phyloP scores from a whole-genome alignment of 352 stramenopile genomes.

The Pythium utonaiense region DNA sequence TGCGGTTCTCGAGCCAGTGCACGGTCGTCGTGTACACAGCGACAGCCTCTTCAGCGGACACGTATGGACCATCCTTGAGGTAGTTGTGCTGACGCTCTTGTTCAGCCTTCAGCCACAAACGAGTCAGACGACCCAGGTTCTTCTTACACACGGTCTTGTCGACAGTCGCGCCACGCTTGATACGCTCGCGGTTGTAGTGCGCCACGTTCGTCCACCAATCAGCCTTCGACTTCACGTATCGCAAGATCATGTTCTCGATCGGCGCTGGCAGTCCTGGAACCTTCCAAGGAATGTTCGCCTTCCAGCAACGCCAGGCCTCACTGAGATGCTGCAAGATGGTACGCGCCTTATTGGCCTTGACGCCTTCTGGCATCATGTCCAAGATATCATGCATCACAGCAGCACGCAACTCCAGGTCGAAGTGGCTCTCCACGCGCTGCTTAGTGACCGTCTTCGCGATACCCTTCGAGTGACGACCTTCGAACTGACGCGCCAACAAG shows the following conservation, averaged over 20 bases:
- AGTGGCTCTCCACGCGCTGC: slow-evolving; percentile 99
- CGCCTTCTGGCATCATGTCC: slow-evolving; percentile 99
- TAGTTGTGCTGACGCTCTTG: slow-evolving; percentile 99
- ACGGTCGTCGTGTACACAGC: slow-evolving; percentile 99
- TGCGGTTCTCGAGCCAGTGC: slow-evolving; percentile 99
- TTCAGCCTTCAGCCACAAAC: slow-evolving; percentile 99
- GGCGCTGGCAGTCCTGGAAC: slow-evolving; percentile 98
- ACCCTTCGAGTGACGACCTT: slow-evolving; percentile 98
- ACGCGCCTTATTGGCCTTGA: slow-evolving; percentile 99
- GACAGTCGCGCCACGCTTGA: slow-evolving; percentile 98
- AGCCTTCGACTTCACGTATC: slow-evolving; percentile 99
- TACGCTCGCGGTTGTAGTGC: slow-evolving; percentile 99
- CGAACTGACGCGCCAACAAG: slow-evolving; percentile 98
- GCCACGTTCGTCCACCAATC: slow-evolving; percentile 99
- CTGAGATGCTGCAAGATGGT: slow-evolving; percentile 98
- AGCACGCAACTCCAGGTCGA: slow-evolving; percentile 98
- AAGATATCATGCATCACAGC: slow-evolving; percentile 99
- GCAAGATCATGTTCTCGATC: slow-evolving; percentile 99
- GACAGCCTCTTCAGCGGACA: slow-evolving; percentile 98
- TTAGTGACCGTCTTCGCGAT: slow-evolving; percentile 99
- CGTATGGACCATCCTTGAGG: slow-evolving; percentile 98
- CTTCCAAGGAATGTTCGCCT: slow-evolving; percentile 99
- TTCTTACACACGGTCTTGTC: slow-evolving; percentile 99
- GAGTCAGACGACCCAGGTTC: slow-evolving; percentile 97
- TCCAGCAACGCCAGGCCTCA: slow-evolving; percentile 98